Evolutionary conservation across 345 rosid species (phyloP), one percentile per base, ranked within the genome.

Genomic region (Gossypium australe): DNA sequence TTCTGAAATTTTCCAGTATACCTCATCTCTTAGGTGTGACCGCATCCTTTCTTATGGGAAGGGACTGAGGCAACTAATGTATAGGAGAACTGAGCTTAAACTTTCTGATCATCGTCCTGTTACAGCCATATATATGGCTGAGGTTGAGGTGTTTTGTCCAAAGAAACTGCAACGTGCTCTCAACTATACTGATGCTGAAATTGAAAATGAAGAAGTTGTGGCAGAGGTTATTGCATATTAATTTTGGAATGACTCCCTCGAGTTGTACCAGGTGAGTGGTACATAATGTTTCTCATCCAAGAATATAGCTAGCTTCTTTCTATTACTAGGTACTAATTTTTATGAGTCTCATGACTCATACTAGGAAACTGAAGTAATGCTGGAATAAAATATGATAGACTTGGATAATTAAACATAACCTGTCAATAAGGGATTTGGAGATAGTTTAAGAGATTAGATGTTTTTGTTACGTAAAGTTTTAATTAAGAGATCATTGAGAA

Each of bases 51-150:
- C 90, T 0, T 79, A 78, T 51, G 98, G 98, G 14, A 91, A 89
- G 65, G 98, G 97, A 81, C 80, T 94, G 90, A 89, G 66, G 85
- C 88, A 87, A 69, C 82, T 89, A 76, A 81, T 79, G 11, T 94
- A 94, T 84, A 48, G 87, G 76, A 82, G 98, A 76, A 81, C 82
- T n/a, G 98, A 94, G 75, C 87, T 89, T 67, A 86, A 74, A 56
- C 82, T 89, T 65, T 94, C 98, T 18, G 98, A 94, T 81, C 98
- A 94, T 80, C 92, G 98, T 49, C 98, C 98, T 9, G 98, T 94
- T 61, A 86, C 89, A 24, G 98, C 98, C 44, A 84, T 83, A 5
- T 94, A 83, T 78, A 71, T 81, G 86, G 95, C 84, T 68, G 98
- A 91, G 82, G 98, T 89, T 11, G 98, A 94, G 79, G 96, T 89